A percentile compares a stretch with the other conserved stretches of the same genome.
phyloP scores from a whole-genome alignment of 257 asterid species.

The Nyctanthes arbortristis region DNA sequence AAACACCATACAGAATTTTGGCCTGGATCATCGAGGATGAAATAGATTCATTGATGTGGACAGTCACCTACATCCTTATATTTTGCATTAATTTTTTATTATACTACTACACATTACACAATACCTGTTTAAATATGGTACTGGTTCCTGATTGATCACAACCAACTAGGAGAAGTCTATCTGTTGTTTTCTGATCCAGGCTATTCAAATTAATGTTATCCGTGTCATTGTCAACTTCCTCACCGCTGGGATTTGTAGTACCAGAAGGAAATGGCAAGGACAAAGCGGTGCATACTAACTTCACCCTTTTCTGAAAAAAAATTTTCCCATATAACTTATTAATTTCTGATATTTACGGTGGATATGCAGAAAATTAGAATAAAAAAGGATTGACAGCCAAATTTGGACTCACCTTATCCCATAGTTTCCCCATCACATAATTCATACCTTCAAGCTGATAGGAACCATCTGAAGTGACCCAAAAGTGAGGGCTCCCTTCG shows the following conservation, averaged over 20 bases:
- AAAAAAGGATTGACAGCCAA: slow-evolving; percentile 11
- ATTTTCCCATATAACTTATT: neutral
- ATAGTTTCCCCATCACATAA: slow-evolving; percentile 68
- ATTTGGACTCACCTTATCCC: slow-evolving; percentile 61
- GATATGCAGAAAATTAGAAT: neutral
- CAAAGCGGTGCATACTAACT: slow-evolving; percentile 59
- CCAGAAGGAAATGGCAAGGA: slow-evolving; percentile 77
- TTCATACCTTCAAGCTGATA: slow-evolving; percentile 73
- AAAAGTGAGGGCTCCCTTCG: slow-evolving; percentile 68
- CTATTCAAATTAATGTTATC: slow-evolving; percentile 24
- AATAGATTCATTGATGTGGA: slow-evolving; percentile 19
- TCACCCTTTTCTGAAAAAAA: slow-evolving; percentile 57
- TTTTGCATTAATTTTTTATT: too few relatives aligned
- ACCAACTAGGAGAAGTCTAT: slow-evolving; percentile 75
- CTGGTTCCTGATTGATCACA: slow-evolving; percentile 87
- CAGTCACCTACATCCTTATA: too few relatives aligned
- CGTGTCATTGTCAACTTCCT: slow-evolving; percentile 31
- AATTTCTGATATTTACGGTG: neutral
- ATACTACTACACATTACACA: neutral
- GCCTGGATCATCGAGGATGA: slow-evolving; percentile 51
- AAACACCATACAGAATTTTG: slow-evolving; percentile 62
- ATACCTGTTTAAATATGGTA: slow-evolving; percentile 88
- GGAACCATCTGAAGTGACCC: slow-evolving; percentile 76
- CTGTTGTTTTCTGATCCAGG: slow-evolving; percentile 30
- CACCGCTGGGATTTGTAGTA: slow-evolving; percentile 30